These are phyloP conservation scores for Entomortierella parvispora DNA, from an alignment of 192 early-diverging fungal genomes.

Conservation along the genomic window DNA sequence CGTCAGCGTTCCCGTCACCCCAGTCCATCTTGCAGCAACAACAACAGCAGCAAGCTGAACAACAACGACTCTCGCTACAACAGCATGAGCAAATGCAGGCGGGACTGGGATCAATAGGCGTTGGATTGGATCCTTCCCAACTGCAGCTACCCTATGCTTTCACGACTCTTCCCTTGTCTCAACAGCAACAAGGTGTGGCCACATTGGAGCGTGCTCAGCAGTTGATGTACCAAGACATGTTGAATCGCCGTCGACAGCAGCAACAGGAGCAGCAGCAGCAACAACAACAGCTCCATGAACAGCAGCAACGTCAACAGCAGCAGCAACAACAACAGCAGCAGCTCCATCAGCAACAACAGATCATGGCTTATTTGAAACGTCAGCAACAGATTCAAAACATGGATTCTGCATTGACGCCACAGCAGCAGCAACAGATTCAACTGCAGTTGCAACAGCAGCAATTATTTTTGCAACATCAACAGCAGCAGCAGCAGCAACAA, in stretches of 20 bases:
- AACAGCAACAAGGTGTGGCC: slow-evolving; percentile 50
- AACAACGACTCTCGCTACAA: slow-evolving; percentile 20
- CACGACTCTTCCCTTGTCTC: slow-evolving; percentile 39
- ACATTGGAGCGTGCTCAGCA: slow-evolving; percentile 46
- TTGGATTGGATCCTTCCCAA: slow-evolving; percentile 41
- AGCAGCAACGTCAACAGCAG: slow-evolving; percentile 24
- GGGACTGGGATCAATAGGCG: slow-evolving; percentile 19
- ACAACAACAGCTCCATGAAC: slow-evolving; percentile 18
- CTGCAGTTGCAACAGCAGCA: slow-evolving; percentile 27
- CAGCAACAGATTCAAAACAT: slow-evolving; percentile 51
- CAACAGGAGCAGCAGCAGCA: slow-evolving; percentile 26
- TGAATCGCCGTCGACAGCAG: slow-evolving; percentile 49
- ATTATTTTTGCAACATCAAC: slow-evolving; percentile 21
- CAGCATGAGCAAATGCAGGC: slow-evolving; percentile 29
- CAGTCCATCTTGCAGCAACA: slow-evolving; percentile 46
- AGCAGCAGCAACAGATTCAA: slow-evolving; percentile 47
- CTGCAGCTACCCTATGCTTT: slow-evolving; percentile 48
- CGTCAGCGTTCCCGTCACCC: slow-evolving; percentile 24
- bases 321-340: slow-evolving; percentile 38
- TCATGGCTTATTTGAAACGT: slow-evolving; percentile 50
- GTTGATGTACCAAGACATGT: slow-evolving; percentile 50
- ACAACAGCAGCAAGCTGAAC: slow-evolving; percentile 24
- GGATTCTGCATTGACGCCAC: slow-evolving; percentile 40
- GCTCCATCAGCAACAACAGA: slow-evolving; percentile 47
- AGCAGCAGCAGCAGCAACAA: slow-evolving; percentile 18